Conservation (phyloP, 2,329 filamentous ascomycete genomes). For the Phialocephala subalpina region DNA sequence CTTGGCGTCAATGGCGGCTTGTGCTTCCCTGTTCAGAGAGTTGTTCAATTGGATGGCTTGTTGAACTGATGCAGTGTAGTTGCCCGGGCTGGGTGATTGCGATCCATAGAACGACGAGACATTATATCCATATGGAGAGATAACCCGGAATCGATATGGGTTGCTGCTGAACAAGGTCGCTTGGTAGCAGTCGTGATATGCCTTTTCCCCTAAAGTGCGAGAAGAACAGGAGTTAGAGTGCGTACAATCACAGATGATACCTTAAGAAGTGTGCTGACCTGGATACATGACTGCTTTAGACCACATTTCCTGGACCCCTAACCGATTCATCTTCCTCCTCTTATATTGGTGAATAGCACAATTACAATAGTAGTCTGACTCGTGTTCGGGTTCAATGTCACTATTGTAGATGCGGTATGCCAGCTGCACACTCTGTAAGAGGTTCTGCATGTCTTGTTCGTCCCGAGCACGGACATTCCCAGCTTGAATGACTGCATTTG, state of each 20-base stretch:
- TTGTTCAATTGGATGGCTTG: conserved; percentile 49
- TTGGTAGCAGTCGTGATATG: conserved; percentile 33
- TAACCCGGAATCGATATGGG: conserved; percentile 45
- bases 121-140: conserved; percentile 46
- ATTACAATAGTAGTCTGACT: conserved; percentile 48
- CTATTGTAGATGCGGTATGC: conserved; percentile 52
- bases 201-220: conserved; percentile 25
- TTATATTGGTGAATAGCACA: conserved; percentile 52
- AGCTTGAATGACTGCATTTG: conserved; percentile 50
- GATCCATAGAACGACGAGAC: conserved; percentile 26
- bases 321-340: conserved; percentile 46
- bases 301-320: conserved; percentile 51
- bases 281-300: conserved; percentile 56
- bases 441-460: conserved; percentile 54
- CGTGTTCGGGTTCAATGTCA: conserved; percentile 56
- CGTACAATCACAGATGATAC: conserved; percentile 2
- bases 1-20: conserved; percentile 44
- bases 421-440: conserved; percentile 50
- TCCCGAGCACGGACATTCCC: conserved; percentile 48
- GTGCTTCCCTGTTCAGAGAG: conserved; percentile 46
- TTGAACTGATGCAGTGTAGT: conserved; percentile 45
- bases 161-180: conserved; percentile 43
- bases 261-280: conserved; percentile 43
- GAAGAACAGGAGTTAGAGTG: background rate
- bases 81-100: conserved; percentile 41